Base-by-base conservation (phyloP, 176 grass and related monocot genomes). In the Metroxylon sagu region DNA sequence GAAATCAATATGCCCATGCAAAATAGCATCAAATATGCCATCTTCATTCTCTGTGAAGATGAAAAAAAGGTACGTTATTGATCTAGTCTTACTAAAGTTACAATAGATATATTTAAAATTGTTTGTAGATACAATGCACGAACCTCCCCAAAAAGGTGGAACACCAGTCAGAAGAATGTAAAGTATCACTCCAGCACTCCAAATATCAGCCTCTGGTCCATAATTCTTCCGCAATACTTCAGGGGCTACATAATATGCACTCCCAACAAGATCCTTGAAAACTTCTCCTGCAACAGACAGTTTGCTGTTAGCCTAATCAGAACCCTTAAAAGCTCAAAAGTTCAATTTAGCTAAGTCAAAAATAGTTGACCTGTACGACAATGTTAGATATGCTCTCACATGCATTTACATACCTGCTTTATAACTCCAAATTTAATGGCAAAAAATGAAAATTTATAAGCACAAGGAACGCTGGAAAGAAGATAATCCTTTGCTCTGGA, bases 101-200 rank as follows among this genome's bases (percentile, higher is more conserved):
- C 18, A 8, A 68, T 16, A 43, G 17, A 5, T 35, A 29, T 4
- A 27, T 53, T 52, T 26, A 53, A 66, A 26, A 17, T 39, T 18
- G 19, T 16, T 39, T 43, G 55, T 55, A 1, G 15, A 31, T 50
- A 54, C 12, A 67, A 39, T 52, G 19, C 5, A 52, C 25, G 4
- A 43, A 98, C 93, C 93, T 83, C 81, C 93, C 93, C 93, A 98
- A 82, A 92, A 98, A 59, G 93, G 93, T 63, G 93, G 93, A 68
- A 98, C 93, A 78, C 88, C 93, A 51, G 88, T 89, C 16, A 98
- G 76, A 76, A 98, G 93, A 67, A 98, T 98, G 70, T 98, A 98
- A 27, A 98, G 88, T 75, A 98, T 98, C 59, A 98, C 77, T 23
- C 88, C 93, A 71, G 87, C 93, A 68, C 93, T 89, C 93, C 93